These are phyloP conservation scores for Seiridium unicorne DNA, from an alignment of 2,329 filamentous ascomycete genomes.

Conservation along the genomic window DNA sequence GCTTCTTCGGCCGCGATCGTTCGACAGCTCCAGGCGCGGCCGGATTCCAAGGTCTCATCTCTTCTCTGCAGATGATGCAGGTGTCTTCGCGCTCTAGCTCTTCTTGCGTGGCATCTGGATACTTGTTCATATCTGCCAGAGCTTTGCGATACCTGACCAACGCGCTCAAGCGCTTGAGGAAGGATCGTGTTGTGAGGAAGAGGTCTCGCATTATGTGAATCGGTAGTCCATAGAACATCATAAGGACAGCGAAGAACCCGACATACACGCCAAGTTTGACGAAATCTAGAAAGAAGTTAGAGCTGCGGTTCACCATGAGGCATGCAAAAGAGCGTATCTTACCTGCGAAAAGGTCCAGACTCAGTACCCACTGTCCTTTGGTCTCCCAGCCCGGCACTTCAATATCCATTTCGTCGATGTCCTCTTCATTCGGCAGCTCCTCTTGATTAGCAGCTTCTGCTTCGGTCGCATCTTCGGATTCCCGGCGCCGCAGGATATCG, in stretches of 20 bases:
- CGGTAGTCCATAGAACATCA: conserved; percentile 90
- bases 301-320: neutral
- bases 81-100: conserved; percentile 86
- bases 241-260: conserved; percentile 88
- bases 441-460: conserved; percentile 46
- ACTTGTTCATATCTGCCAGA: conserved; percentile 90
- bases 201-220: conserved; percentile 97
- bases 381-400: conserved; percentile 96
- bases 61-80: conserved; percentile 96
- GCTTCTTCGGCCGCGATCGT: conserved; percentile 85
- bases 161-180: conserved; percentile 84
- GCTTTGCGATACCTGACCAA: conserved; percentile 88
- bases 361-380: conserved; percentile 90
- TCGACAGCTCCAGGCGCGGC: conserved; percentile 71
- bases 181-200: conserved; percentile 89
- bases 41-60: conserved; percentile 80
- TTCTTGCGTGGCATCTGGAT: conserved; percentile 85
- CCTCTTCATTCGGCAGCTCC: conserved; percentile 63
- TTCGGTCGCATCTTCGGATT: conserved; percentile 43
- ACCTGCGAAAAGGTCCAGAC: conserved; percentile 81
- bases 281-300: conserved; percentile 60
- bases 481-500: conserved; percentile 48
- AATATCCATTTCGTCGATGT: conserved; percentile 89
- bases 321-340: conserved; percentile 26
- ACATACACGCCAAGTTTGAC: conserved; percentile 87